Conservation (phyloP, 495 filamentous ascomycete genomes). For the Cenococcum geophilum region DNA sequence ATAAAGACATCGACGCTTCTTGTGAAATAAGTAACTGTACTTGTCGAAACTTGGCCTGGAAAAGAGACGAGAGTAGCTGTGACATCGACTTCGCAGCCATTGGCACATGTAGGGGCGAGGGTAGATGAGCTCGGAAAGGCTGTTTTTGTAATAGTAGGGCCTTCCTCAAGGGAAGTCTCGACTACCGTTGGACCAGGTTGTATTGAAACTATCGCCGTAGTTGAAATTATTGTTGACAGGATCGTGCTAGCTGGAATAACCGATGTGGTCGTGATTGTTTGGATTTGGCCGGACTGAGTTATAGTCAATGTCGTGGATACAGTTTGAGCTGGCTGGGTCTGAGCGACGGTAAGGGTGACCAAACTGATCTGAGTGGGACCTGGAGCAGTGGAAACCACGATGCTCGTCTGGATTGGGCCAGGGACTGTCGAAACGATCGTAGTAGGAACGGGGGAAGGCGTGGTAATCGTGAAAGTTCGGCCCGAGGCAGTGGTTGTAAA, state of each 20-base stretch:
- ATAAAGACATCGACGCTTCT: conserved; percentile 17
- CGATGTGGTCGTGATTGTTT: conserved; percentile 3
- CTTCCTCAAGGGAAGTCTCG: neutral
- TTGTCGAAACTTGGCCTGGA: conserved; percentile 19
- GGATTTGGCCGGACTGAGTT: neutral
- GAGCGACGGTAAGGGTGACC: neutral
- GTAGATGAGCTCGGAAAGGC: neutral
- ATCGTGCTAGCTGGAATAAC: conserved; percentile 1
- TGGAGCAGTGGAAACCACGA: neutral
- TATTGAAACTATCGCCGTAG: neutral
- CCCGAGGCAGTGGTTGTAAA: neutral
- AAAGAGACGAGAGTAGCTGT: conserved; percentile 19
- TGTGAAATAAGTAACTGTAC: conserved; percentile 9
- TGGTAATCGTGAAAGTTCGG: neutral
- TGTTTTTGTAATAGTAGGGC: neutral
- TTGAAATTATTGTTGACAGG: neutral
- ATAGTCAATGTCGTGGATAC: neutral
- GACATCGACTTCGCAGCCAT: conserved; percentile 22
- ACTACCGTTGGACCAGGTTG: neutral
- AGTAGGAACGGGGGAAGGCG: neutral
- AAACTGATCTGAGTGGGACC: neutral
- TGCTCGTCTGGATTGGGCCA: conserved; percentile 3
- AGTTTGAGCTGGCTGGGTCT: neutral
- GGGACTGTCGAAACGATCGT: neutral
- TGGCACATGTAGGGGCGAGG: conserved; percentile 12